Conservation (phyloP, 208 protist genomes). For the Endotrypanum monterogeii region DNA sequence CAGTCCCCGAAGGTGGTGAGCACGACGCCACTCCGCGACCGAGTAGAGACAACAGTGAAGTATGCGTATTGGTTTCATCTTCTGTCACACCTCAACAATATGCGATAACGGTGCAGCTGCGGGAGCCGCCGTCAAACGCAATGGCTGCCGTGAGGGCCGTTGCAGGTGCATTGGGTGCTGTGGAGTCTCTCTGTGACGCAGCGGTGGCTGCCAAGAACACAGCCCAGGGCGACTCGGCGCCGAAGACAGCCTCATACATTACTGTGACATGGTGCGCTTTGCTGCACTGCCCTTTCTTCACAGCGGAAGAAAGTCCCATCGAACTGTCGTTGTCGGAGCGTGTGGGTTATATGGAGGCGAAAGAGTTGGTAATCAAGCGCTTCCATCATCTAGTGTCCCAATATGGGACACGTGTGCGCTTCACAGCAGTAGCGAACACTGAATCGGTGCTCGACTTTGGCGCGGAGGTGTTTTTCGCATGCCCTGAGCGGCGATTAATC, state of each 20-base stretch:
- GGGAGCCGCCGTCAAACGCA: conserved; percentile 11
- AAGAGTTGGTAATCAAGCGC: conserved; percentile 37
- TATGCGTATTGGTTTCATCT: conserved; percentile 6
- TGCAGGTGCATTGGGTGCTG: conserved; percentile 14
- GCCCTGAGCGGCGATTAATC: conserved; percentile 39
- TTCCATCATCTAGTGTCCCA: conserved; percentile 36
- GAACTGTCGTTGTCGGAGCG: conserved; percentile 51
- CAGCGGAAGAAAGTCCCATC: conserved; percentile 31
- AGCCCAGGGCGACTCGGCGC: neutral
- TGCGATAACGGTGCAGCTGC: conserved; percentile 30
- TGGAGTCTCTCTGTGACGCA: conserved; percentile 17
- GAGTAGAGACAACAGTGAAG: neutral
- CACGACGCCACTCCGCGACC: neutral
- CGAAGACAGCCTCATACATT: neutral
- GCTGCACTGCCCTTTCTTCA: conserved; percentile 60
- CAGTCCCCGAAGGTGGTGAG: neutral
- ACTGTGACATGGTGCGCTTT: conserved; percentile 28
- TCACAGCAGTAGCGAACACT: conserved; percentile 38
- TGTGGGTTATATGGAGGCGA: conserved; percentile 36
- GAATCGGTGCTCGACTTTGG: conserved; percentile 58
- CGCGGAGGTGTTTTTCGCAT: conserved; percentile 82
- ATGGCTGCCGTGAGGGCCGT: conserved; percentile 16
- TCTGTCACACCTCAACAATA: neutral
- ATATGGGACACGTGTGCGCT: conserved; percentile 24
- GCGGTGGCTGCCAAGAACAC: neutral